These are phyloP conservation scores for Termitomyces sp. DNA, from an alignment of 768 basidiomycete species.

Conservation along the genomic window DNA sequence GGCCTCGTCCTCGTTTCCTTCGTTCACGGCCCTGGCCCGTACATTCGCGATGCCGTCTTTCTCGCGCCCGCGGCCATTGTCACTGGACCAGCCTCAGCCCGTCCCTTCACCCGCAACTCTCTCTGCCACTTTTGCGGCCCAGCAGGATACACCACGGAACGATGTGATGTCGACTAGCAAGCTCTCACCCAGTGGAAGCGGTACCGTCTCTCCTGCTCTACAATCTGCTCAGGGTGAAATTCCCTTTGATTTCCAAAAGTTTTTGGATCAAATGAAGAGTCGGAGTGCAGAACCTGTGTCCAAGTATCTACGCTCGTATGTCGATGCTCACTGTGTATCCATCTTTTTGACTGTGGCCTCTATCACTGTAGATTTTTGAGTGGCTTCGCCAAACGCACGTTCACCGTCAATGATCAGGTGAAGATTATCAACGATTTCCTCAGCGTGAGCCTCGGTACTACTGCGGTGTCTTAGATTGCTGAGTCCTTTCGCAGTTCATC, in stretches of 20 bases:
- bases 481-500: constrained; percentile 63
- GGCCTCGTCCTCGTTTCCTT: constrained; percentile 47
- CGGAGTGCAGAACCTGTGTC: constrained; percentile 88
- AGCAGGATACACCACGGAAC: constrained; percentile 26
- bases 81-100: constrained; percentile 52
- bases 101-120: constrained; percentile 53
- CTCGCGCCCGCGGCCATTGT: constrained; percentile 46
- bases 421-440: constrained; percentile 95
- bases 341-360: no score
- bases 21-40: constrained; percentile 61
- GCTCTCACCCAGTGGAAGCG: constrained; percentile 18
- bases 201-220: constrained; percentile 23
- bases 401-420: constrained; percentile 89
- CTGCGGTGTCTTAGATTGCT: constrained; percentile 1
- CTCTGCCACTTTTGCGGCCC: constrained; percentile 33
- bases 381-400: constrained; percentile 89
- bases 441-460: constrained; percentile 41
- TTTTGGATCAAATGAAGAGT: constrained; percentile 91
- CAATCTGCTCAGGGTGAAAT: constrained; percentile 26
- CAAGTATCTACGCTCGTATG: constrained; percentile 92
- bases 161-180: constrained; percentile 11
- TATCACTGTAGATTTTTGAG: constrained; percentile 69
- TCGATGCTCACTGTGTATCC: constrained; percentile 13
- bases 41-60: constrained; percentile 53
- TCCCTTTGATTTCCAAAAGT: constrained; percentile 89